phyloP scores from a whole-genome alignment of 1,139 yeast genomes.

The Blastobotrys aristatus region DNA sequence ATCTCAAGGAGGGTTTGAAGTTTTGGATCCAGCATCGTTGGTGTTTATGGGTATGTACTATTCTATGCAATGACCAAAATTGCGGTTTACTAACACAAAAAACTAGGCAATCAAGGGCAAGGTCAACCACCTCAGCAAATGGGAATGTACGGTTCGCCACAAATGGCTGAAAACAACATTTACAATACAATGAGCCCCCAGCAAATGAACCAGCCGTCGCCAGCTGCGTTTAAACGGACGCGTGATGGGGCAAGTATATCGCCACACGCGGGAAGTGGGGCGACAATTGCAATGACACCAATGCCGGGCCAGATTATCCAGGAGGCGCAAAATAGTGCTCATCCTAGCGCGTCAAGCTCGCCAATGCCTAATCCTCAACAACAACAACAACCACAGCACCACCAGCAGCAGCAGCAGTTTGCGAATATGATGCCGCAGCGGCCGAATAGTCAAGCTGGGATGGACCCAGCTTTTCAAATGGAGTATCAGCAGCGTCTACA shows the following conservation, averaged over 20 bases:
- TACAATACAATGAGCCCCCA: constrained; percentile 18
- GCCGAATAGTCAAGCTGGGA: constrained; percentile 2
- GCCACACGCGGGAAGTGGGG: constrained; percentile 20
- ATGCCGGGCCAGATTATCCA: constrained; percentile 26
- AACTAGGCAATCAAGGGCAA: constrained; percentile 1
- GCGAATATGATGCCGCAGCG: constrained; percentile 3
- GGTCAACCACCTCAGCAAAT: constrained; percentile 16
- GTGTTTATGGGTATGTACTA: constrained; percentile 12
- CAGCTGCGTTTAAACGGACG: background rate
- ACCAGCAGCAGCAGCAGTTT: too few species aligned
- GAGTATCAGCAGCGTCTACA: constrained; percentile 8
- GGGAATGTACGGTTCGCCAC: background rate
- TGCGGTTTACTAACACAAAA: background rate
- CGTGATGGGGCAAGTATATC: constrained; percentile 20
- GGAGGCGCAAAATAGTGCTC: constrained; percentile 16
- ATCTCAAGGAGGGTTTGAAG: constrained; percentile 7
- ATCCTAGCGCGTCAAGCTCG: constrained; percentile 21
- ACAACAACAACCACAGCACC: background rate
- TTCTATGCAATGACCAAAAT: background rate
- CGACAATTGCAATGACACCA: constrained; percentile 23
- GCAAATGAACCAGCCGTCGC: constrained; percentile 10
- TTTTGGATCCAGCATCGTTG: constrained; percentile 12
- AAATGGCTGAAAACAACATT: constrained; percentile 4
- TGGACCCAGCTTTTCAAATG: constrained; percentile 4
- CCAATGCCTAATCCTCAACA: constrained; percentile 18